Evolutionary conservation across 1,284 basidiomycete genomes (phyloP).

Genomic region (Coriolopsis trogii): DNA sequence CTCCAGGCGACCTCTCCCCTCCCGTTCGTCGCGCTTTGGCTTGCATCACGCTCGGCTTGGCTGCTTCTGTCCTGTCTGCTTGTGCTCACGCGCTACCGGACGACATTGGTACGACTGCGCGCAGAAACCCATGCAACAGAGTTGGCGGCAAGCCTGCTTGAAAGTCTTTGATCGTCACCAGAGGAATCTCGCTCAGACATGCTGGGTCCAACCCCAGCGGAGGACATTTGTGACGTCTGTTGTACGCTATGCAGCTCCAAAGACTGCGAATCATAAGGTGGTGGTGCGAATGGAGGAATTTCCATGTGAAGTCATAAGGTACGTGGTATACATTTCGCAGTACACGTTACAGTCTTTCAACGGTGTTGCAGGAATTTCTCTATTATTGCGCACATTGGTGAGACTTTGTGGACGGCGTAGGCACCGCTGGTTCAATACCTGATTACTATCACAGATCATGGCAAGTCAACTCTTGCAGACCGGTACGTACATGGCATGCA

Average conservation of each 20-base stretch:
- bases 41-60: neutral
- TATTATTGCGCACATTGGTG: conserved; percentile 92
- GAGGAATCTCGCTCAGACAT: conserved; percentile 9
- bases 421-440: neutral
- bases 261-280: conserved; percentile 22
- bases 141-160: conserved; percentile 44
- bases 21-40: too few species aligned
- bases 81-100: neutral
- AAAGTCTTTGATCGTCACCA: conserved; percentile 34
- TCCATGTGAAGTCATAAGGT: conserved; percentile 80
- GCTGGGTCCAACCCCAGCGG: conserved; percentile 4
- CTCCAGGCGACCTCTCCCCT: too few species aligned
- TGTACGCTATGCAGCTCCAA: conserved; percentile 27
- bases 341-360: conserved; percentile 1
- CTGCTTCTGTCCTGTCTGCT: neutral
- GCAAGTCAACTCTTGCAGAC: conserved; percentile 92
- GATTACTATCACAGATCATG: conserved; percentile 64
- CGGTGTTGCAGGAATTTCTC: conserved; percentile 83
- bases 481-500: conserved; percentile 48
- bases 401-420: too few species aligned
- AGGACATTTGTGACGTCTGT: conserved; percentile 38
- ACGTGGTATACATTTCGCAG: conserved; percentile 17
- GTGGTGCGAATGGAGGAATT: conserved; percentile 67
- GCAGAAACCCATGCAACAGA: conserved; percentile 38
- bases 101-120: neutral